phyloP scores from a whole-genome alignment of 192 early-diverging fungal species.

The Gorgonomyces haynaldii region DNA sequence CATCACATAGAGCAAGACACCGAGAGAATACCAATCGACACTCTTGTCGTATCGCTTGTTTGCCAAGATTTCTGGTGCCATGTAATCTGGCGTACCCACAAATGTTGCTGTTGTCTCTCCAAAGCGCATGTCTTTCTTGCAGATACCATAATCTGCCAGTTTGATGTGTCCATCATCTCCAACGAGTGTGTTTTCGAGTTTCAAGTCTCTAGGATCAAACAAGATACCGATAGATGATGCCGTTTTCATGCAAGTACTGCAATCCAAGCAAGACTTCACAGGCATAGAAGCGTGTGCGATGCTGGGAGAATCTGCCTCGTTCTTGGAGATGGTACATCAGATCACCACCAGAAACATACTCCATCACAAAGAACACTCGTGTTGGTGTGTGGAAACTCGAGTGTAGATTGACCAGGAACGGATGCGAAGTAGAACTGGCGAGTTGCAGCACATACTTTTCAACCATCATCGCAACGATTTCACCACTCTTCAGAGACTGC shows the following conservation, averaged over 20 bases:
- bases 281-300: constrained; percentile 90
- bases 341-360: constrained; percentile 93
- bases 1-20: constrained; percentile 77
- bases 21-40: constrained; percentile 77
- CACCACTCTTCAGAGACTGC: constrained; percentile 83
- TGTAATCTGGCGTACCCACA: constrained; percentile 68
- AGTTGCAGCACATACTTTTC: constrained; percentile 88
- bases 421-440: constrained; percentile 76
- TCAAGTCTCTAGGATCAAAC: constrained; percentile 9
- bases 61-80: constrained; percentile 77
- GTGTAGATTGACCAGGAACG: constrained; percentile 89
- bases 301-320: constrained; percentile 67
- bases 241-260: constrained; percentile 88
- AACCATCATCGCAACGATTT: constrained; percentile 50
- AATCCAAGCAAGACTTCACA: constrained; percentile 87
- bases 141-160: constrained; percentile 13
- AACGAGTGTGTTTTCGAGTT: constrained; percentile 11
- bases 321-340: constrained; percentile 95
- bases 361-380: constrained; percentile 95
- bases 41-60: constrained; percentile 56
- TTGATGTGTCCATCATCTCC: constrained; percentile 41
- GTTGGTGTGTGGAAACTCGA: constrained; percentile 92
- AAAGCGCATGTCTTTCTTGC: not conserved
- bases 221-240: constrained; percentile 74
- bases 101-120: constrained; percentile 9